Percentiles rank a stretch among this genome's conserved stretches.
These are phyloP conservation scores for Epichloe amarillans DNA, from an alignment of 2,329 filamentous ascomycete species.

Conservation along the genomic window DNA sequence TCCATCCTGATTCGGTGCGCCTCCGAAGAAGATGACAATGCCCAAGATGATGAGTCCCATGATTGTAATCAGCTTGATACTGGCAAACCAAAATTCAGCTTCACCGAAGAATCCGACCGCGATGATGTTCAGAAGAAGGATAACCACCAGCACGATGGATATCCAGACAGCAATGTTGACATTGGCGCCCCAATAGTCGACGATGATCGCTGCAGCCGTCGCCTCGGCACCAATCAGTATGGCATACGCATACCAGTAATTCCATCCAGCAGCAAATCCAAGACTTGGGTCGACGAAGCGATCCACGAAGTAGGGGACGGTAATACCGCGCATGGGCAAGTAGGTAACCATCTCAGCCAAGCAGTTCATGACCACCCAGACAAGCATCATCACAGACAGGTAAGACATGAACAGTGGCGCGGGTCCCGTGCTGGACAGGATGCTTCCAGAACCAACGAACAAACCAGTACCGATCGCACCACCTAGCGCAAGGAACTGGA, in stretches of 20 bases:
- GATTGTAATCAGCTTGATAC: constrained; percentile 46
- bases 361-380: constrained; percentile 41
- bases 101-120: constrained; percentile 46
- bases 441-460: constrained; percentile 47
- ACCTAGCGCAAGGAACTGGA: constrained; percentile 44
- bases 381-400: constrained; percentile 38
- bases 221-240: constrained; percentile 46
- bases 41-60: constrained; percentile 42
- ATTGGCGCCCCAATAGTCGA: constrained; percentile 45
- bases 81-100: constrained; percentile 48
- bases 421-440: constrained; percentile 42
- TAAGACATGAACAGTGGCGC: constrained; percentile 61
- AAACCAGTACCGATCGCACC: constrained; percentile 51
- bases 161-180: constrained; percentile 46
- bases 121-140: constrained; percentile 42
- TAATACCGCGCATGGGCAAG: constrained; percentile 42
- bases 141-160: constrained; percentile 39
- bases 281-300: constrained; percentile 42
- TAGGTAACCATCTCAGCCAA: constrained; percentile 43
- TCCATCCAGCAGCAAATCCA: constrained; percentile 45
- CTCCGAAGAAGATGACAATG: constrained; percentile 42
- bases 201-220: constrained; percentile 42
- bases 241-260: constrained; percentile 49
- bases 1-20: constrained; percentile 34
- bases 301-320: constrained; percentile 41